phyloP scores from a whole-genome alignment of 257 asterid genomes.

The Cordia subcordata region DNA sequence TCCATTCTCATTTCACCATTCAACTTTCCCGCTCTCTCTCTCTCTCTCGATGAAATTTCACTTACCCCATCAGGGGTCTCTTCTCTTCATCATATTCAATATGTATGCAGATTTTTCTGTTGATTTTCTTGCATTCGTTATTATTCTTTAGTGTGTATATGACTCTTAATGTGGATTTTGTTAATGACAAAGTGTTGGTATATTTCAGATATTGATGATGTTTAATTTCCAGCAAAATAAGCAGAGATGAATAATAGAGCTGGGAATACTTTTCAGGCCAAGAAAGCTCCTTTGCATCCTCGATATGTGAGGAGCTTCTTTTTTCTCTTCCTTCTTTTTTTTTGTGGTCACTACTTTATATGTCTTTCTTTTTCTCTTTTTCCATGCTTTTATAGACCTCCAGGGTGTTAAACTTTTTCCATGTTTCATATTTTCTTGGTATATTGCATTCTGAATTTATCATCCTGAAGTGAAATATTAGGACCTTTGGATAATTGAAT shows the following conservation, averaged over 20 bases:
- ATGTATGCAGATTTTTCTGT: too few species aligned
- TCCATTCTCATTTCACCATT: slow-evolving; percentile 4
- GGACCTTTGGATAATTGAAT: slow-evolving; percentile 3
- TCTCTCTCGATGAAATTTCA: slow-evolving; percentile 7
- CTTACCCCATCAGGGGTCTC: slow-evolving; percentile 15
- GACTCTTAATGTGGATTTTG: too few species aligned
- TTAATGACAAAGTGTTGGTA: too few species aligned
- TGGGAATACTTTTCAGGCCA: slow-evolving; percentile 21
- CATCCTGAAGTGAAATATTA: slow-evolving; percentile 15
- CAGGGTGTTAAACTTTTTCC: too few species aligned
- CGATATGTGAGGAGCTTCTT: slow-evolving; percentile 62
- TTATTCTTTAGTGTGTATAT: too few species aligned
- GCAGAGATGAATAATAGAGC: slow-evolving; percentile 32
- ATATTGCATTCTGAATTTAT: slow-evolving; percentile 15
- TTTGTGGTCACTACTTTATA: background rate
- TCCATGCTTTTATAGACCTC: too few species aligned
- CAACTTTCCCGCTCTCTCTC: slow-evolving; percentile 39
- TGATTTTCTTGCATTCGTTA: too few species aligned
- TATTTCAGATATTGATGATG: background rate
- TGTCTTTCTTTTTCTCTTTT: too few species aligned
- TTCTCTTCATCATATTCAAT: too few species aligned
- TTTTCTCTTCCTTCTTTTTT: too few species aligned
- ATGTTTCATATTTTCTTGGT: slow-evolving; percentile 6
- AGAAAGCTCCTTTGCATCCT: slow-evolving; percentile 25
- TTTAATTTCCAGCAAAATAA: slow-evolving; percentile 4